Percentiles rank a stretch among this genome's conserved stretches.
Evolutionary conservation across 2,329 filamentous ascomycete species (phyloP).

Genomic region (Pseudocercospora pini-densiflorae): DNA sequence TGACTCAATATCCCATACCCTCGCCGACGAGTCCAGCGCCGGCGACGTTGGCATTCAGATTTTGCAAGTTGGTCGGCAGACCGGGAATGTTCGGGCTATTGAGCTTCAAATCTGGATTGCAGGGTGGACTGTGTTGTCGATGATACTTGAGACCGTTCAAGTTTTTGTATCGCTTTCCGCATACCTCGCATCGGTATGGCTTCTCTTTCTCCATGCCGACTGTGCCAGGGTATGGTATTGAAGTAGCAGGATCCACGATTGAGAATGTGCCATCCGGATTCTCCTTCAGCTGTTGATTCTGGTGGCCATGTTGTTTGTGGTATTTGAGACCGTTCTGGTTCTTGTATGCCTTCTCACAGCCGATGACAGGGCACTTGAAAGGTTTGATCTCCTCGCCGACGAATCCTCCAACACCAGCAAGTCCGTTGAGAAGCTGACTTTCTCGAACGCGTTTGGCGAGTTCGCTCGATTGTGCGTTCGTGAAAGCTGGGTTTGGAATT

Average conservation of each 20-base stretch:
- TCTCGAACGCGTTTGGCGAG: slow-evolving; percentile 69
- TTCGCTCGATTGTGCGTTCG: slow-evolving; percentile 69
- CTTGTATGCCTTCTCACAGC: slow-evolving; percentile 99
- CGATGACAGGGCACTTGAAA: slow-evolving; percentile 96
- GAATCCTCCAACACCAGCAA: slow-evolving; percentile 49
- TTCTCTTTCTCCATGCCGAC: slow-evolving; percentile 99
- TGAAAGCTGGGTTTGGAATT: slow-evolving; percentile 63
- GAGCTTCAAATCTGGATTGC: slow-evolving; percentile 79
- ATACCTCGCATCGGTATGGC: slow-evolving; percentile 95
- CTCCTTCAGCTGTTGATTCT: slow-evolving; percentile 94
- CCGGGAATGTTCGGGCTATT: slow-evolving; percentile 42
- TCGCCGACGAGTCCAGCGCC: slow-evolving; percentile 58
- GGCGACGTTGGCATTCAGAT: slow-evolving; percentile 55
- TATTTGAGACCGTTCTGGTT: slow-evolving; percentile 99
- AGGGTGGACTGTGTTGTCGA: slow-evolving; percentile 74
- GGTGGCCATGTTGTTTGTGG: slow-evolving; percentile 84
- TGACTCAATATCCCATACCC: slow-evolving; percentile 35
- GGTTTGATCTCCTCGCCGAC: slow-evolving; percentile 92
- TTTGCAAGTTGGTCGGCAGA: slow-evolving; percentile 46
- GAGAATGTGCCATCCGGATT: slow-evolving; percentile 98
- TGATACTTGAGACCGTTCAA: slow-evolving; percentile 97
- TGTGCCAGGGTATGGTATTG: slow-evolving; percentile 90
- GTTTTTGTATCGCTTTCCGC: slow-evolving; percentile 99
- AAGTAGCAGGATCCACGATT: slow-evolving; percentile 96
- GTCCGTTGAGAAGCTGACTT: slow-evolving; percentile 65